phyloP scores from a whole-genome alignment of 2,329 filamentous ascomycete species.

The Alternaria dauci region DNA sequence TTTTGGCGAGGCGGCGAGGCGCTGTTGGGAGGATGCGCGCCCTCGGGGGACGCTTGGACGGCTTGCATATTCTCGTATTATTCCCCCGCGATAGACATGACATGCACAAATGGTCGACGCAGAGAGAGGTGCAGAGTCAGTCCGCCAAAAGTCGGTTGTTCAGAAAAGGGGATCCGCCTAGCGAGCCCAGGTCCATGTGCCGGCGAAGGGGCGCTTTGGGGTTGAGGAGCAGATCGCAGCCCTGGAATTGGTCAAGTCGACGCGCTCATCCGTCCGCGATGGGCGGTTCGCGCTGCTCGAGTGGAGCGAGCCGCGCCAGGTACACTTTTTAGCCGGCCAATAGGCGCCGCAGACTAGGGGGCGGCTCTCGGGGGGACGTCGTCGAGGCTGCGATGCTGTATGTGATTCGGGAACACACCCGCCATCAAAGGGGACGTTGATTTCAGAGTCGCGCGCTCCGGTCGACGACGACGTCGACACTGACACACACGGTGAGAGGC shows the following conservation, averaged over 20 bases:
- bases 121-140: constrained; percentile 34
- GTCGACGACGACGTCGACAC: background rate
- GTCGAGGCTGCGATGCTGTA: constrained; percentile 2
- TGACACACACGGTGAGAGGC: background rate
- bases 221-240: constrained; percentile 38
- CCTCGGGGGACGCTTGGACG: constrained; percentile 37
- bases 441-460: constrained; percentile 6
- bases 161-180: constrained; percentile 42
- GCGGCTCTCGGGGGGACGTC: background rate
- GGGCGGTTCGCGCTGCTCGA: constrained; percentile 34
- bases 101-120: constrained; percentile 47
- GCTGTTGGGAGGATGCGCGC: constrained; percentile 28
- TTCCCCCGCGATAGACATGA: constrained; percentile 40
- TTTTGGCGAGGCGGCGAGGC: constrained; percentile 43
- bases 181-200: constrained; percentile 34
- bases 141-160: constrained; percentile 33
- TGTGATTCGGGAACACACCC: constrained; percentile 1
- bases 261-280: constrained; percentile 28
- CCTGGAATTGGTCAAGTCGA: constrained; percentile 41
- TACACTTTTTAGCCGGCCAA: constrained; percentile 21
- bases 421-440: background rate
- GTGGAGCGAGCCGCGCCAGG: constrained; percentile 36
- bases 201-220: constrained; percentile 32
- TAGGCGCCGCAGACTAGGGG: constrained; percentile 5
- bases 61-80: constrained; percentile 46